Conservation (phyloP, 257 asterid species). For the Solanum tacnaense region DNA sequence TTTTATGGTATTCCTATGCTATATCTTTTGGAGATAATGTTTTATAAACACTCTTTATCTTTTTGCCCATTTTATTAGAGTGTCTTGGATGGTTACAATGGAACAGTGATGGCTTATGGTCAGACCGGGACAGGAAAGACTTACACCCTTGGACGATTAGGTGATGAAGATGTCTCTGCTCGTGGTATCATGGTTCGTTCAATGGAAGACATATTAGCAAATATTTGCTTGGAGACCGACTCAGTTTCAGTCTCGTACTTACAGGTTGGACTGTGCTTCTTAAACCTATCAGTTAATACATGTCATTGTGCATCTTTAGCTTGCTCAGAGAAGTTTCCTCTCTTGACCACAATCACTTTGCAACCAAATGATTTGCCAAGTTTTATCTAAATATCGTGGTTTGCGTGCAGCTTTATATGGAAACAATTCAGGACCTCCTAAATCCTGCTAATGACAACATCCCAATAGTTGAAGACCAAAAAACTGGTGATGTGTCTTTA, state of each 20-base stretch:
- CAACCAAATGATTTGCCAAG: neutral
- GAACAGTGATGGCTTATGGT: constrained; percentile 99
- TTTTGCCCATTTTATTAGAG: constrained; percentile 37
- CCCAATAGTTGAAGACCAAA: constrained; percentile 92
- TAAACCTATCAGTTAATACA: neutral
- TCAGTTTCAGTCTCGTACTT: constrained; percentile 77
- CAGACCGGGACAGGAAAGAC: constrained; percentile 99
- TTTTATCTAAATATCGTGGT: constrained; percentile 5
- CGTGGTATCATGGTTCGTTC: constrained; percentile 99
- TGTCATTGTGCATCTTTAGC: neutral
- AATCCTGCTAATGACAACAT: constrained; percentile 92
- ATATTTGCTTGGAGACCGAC: constrained; percentile 68
- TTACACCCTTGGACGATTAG: constrained; percentile 89
- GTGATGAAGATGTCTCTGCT: constrained; percentile 95
- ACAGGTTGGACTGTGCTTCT: constrained; percentile 46
- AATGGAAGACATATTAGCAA: constrained; percentile 90
- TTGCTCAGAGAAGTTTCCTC: neutral
- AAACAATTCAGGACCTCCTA: constrained; percentile 84
- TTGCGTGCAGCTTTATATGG: constrained; percentile 86
- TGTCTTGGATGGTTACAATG: constrained; percentile 93
- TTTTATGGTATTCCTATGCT: neutral
- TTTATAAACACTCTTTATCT: neutral
- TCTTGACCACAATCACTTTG: neutral
- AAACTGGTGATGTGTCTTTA: constrained; percentile 86
- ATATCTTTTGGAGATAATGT: neutral